Conservation (phyloP, 2,329 filamentous ascomycete species). For the Pezicula rhizophila region DNA sequence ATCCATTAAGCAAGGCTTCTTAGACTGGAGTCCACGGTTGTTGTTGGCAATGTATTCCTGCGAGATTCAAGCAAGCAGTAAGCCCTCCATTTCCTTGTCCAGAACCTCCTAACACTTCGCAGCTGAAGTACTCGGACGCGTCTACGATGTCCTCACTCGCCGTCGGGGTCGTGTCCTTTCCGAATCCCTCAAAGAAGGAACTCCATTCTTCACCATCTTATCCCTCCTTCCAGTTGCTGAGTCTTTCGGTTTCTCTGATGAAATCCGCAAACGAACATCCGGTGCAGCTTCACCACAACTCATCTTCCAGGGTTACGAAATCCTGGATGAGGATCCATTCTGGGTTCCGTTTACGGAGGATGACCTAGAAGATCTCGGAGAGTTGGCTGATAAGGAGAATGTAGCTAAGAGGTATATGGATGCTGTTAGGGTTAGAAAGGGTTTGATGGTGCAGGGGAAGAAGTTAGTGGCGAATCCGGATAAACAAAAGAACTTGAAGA, state of each 20-base stretch:
- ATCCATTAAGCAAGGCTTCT: constrained; percentile 76
- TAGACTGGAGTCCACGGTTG: constrained; percentile 94
- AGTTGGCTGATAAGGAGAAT: constrained; percentile 89
- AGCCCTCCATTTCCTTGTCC: constrained; percentile 25
- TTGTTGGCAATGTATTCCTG: constrained; percentile 97
- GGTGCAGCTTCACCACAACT: constrained; percentile 89
- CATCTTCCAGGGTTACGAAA: constrained; percentile 86
- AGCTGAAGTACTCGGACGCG: constrained; percentile 88
- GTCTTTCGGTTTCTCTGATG: constrained; percentile 92
- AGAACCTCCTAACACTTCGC: constrained; percentile 13
- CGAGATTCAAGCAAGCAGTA: constrained; percentile 91
- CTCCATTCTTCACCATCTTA: constrained; percentile 91
- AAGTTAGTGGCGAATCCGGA: constrained; percentile 79
- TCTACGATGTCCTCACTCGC: constrained; percentile 96
- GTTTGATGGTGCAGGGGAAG: constrained; percentile 72
- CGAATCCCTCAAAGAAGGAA: constrained; percentile 90
- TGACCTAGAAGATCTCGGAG: constrained; percentile 90
- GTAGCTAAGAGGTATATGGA: constrained; percentile 97
- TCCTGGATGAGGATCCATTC: constrained; percentile 92
- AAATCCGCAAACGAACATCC: constrained; percentile 90
- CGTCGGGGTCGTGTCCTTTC: constrained; percentile 83
- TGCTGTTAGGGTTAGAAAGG: constrained; percentile 78
- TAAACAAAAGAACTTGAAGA: constrained; percentile 74
- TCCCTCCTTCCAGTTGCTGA: constrained; percentile 86
- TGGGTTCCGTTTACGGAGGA: constrained; percentile 98